Evolutionary conservation across 257 asterid species (phyloP).

Genomic region (Solanum sejunctum): DNA sequence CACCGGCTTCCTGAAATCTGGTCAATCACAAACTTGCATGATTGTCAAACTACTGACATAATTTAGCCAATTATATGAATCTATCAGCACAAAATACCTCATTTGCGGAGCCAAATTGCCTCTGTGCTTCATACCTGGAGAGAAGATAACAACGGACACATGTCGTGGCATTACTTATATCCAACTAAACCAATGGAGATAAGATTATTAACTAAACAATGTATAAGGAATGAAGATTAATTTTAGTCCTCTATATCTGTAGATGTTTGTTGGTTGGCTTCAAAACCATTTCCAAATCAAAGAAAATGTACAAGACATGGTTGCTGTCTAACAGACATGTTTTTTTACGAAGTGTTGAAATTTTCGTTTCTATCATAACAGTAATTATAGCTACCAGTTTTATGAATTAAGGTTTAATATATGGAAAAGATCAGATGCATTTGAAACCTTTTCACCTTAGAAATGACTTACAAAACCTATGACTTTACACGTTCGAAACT

Average conservation of each 20-base stretch:
- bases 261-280: background rate
- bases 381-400: background rate
- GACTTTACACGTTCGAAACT: background rate
- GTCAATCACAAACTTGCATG: background rate
- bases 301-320: background rate
- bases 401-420: background rate
- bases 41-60: background rate
- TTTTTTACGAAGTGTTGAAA: background rate
- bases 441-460: background rate
- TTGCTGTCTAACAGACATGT: background rate
- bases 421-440: background rate
- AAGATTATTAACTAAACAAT: background rate
- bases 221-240: background rate
- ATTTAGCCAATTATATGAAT: background rate
- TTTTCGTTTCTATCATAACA: background rate
- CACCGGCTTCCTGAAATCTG: conserved; percentile 22
- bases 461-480: background rate
- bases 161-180: background rate
- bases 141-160: background rate
- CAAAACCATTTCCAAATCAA: background rate
- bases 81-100: conserved; percentile 23
- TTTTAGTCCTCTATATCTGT: background rate
- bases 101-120: conserved; percentile 17
- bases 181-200: background rate
- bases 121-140: background rate